Conservation (phyloP, 495 filamentous ascomycete genomes). For the Astrothelium subdiscretum region DNA sequence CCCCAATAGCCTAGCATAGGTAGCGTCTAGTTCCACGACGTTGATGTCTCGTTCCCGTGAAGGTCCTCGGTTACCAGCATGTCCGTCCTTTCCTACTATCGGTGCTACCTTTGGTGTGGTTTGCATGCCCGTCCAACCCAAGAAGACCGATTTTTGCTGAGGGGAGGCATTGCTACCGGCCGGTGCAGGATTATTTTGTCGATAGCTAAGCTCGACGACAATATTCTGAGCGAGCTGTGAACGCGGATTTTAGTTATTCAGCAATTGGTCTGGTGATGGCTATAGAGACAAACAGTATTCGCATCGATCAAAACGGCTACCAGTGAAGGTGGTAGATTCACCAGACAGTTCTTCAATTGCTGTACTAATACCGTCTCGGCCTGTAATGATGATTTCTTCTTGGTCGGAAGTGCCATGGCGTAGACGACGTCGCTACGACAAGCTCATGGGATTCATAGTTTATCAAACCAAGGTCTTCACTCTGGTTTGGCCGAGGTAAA, state of each 20-base stretch:
- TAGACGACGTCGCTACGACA: no score
- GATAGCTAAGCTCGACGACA: slow-evolving; percentile 63
- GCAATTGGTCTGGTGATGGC: slow-evolving; percentile 31
- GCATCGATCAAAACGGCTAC: slow-evolving; percentile 72
- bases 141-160: slow-evolving; percentile 57
- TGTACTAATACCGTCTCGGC: slow-evolving; percentile 72
- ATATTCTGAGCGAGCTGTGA: slow-evolving; percentile 82
- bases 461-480: no score
- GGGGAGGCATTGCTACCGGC: slow-evolving; percentile 25
- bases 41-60: slow-evolving; percentile 56
- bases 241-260: neutral
- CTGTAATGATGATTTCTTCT: slow-evolving; percentile 51
- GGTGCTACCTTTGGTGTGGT: slow-evolving; percentile 71
- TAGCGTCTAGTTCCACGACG: slow-evolving; percentile 78
- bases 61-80: slow-evolving; percentile 40
- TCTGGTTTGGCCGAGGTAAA: neutral
- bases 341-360: slow-evolving; percentile 75
- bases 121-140: slow-evolving; percentile 95
- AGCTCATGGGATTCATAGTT: no score
- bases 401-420: slow-evolving; percentile 22
- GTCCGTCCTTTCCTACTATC: slow-evolving; percentile 60
- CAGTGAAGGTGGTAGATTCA: slow-evolving; percentile 81
- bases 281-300: slow-evolving; percentile 45
- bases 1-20: slow-evolving; percentile 73
- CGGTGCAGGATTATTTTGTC: slow-evolving; percentile 20